Conservation (phyloP, 176 grass and related monocot species). For the Juncus inflexus region DNA sequence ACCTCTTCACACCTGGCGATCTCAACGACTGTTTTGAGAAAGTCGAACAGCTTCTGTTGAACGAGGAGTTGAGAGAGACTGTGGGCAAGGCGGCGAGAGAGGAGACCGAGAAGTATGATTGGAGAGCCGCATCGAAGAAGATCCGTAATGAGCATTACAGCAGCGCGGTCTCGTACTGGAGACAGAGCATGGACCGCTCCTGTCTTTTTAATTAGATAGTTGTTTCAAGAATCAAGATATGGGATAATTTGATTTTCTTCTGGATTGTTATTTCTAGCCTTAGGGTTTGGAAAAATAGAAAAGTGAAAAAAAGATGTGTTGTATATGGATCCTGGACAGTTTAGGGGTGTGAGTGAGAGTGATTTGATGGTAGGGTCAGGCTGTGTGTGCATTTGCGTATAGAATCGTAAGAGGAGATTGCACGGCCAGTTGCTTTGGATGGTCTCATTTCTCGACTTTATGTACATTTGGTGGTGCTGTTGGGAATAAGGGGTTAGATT, state of each 20-base stretch:
- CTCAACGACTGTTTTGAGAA: constrained; percentile 72
- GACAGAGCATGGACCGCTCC: constrained; percentile 51
- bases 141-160: constrained; percentile 84
- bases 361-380: neutral
- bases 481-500: constrained; percentile 11
- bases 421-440: neutral
- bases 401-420: constrained; percentile 5
- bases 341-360: constrained; percentile 7
- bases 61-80: constrained; percentile 48
- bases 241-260: too few species aligned
- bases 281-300: constrained; percentile 13
- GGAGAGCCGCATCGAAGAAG: constrained; percentile 67
- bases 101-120: constrained; percentile 83
- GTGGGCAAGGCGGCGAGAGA: constrained; percentile 72
- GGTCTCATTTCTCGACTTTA: constrained; percentile 4
- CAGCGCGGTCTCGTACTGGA: constrained; percentile 59
- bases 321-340: constrained; percentile 15
- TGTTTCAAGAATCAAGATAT: too few species aligned
- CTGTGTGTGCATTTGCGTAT: constrained; percentile 18
- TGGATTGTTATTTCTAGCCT: constrained; percentile 16
- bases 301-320: neutral
- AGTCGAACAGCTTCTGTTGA: constrained; percentile 50
- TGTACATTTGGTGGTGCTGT: constrained; percentile 24
- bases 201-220: neutral
- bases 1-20: constrained; percentile 76